These are phyloP conservation scores for Lactarius sanguifluus DNA, from an alignment of 768 basidiomycete species.

Conservation along the genomic window DNA sequence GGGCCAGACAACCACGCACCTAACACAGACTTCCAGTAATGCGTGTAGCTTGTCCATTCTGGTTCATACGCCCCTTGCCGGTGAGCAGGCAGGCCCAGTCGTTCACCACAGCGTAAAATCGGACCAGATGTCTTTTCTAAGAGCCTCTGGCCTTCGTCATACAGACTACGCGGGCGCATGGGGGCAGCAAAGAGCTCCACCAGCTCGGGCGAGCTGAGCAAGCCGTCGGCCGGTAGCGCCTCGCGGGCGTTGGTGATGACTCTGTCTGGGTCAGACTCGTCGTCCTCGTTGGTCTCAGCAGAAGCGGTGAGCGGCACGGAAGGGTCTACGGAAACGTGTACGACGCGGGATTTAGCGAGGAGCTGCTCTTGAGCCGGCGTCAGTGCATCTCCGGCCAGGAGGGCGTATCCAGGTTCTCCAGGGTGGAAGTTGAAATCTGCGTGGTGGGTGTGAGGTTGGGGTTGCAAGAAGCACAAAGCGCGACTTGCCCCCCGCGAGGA, in stretches of 20 bases:
- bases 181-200: conserved; percentile 43
- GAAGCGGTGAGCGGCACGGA: conserved; percentile 39
- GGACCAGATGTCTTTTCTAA: neutral
- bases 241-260: conserved; percentile 72
- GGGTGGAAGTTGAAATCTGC: conserved; percentile 92
- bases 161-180: conserved; percentile 58
- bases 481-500: conserved; percentile 76
- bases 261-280: conserved; percentile 61
- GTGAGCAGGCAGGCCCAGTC: conserved; percentile 41
- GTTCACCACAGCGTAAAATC: conserved; percentile 45
- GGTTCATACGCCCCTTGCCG: conserved; percentile 69
- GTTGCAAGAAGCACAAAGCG: neutral
- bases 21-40: conserved; percentile 80
- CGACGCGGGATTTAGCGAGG: conserved; percentile 64
- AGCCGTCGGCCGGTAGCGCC: conserved; percentile 60
- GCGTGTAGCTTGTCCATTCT: conserved; percentile 85
- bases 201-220: conserved; percentile 63
- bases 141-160: conserved; percentile 52
- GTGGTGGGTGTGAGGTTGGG: neutral
- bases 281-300: conserved; percentile 41
- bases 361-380: conserved; percentile 50
- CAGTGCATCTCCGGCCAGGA: conserved; percentile 65
- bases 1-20: conserved; percentile 45
- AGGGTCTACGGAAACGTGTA: conserved; percentile 70
- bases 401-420: conserved; percentile 76